Conservation (phyloP, 164 flowering plant species). For the Cinnamomum chago region DNA sequence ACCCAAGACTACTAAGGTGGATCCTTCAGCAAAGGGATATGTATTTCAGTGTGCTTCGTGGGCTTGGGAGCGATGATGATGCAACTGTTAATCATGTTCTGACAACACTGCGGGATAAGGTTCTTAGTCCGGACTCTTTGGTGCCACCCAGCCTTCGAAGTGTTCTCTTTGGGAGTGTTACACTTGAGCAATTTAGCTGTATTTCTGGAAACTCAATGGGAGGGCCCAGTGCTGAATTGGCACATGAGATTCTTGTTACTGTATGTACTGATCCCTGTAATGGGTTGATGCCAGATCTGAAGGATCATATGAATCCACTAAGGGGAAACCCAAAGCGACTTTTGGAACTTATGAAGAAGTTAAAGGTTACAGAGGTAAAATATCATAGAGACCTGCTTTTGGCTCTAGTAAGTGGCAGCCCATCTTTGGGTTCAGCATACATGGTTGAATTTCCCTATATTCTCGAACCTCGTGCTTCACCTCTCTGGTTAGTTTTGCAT, state of each 20-base stretch:
- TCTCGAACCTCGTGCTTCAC: conserved; percentile 69
- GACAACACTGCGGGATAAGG: conserved; percentile 59
- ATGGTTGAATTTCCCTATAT: conserved; percentile 80
- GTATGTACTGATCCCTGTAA: conserved; percentile 86
- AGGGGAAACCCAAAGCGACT: conserved; percentile 74
- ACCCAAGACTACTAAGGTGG: conserved; percentile 78
- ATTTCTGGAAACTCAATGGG: conserved; percentile 56
- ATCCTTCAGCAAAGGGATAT: conserved; percentile 75
- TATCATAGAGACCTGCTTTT: conserved; percentile 70
- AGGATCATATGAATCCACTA: conserved; percentile 37
- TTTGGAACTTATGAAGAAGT: conserved; percentile 79
- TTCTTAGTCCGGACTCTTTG: conserved; percentile 63
- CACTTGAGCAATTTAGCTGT: conserved; percentile 58
- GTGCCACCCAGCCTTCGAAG: conserved; percentile 82
- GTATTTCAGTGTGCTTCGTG: conserved; percentile 76
- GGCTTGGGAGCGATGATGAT: conserved; percentile 74
- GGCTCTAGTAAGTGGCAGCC: conserved; percentile 65
- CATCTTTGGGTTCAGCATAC: conserved; percentile 63
- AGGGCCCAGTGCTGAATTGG: conserved; percentile 47
- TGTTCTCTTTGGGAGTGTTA: conserved; percentile 89
- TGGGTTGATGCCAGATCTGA: conserved; percentile 84
- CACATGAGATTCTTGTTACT: conserved; percentile 52
- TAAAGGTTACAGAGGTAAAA: conserved; percentile 59
- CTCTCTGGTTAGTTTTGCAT: conserved; percentile 54
- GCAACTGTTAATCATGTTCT: conserved; percentile 63